Evolutionary conservation across 2,329 filamentous ascomycete genomes (phyloP).

Genomic region (Ceratocystis cubensis): DNA sequence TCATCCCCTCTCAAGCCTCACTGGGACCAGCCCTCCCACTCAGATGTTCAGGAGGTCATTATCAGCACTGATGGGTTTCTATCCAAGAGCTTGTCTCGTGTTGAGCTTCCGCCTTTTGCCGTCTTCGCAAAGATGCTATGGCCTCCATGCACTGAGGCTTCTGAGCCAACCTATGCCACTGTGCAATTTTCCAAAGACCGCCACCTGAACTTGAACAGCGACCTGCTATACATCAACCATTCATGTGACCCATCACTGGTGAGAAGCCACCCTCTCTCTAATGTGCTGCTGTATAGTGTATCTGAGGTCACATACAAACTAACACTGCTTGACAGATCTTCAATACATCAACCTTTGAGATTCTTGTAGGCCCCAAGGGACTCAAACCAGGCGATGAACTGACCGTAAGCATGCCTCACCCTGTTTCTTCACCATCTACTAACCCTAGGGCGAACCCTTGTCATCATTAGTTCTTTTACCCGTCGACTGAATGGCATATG

Average conservation of each 20-base stretch:
- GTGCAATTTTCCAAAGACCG: constrained; percentile 45
- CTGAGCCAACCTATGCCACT: constrained; percentile 48
- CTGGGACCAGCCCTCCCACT: constrained; percentile 50
- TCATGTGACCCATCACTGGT: constrained; percentile 54
- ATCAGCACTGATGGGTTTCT: constrained; percentile 42
- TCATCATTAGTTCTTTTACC: constrained; percentile 52
- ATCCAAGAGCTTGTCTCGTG: constrained; percentile 46
- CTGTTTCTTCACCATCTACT: neutral
- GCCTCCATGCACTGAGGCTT: constrained; percentile 46
- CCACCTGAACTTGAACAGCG: constrained; percentile 53
- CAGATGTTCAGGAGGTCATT: constrained; percentile 44
- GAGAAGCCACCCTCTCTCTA: constrained; percentile 25
- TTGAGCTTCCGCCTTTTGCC: constrained; percentile 46
- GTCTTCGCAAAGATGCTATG: constrained; percentile 55
- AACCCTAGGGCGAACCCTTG: neutral
- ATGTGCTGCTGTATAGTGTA: neutral
- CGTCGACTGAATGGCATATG: constrained; percentile 64
- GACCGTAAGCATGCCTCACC: constrained; percentile 32
- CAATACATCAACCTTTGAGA: constrained; percentile 43
- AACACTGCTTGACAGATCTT: constrained; percentile 39
- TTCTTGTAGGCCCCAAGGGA: constrained; percentile 46
- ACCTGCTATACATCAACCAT: constrained; percentile 56
- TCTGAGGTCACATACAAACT: neutral
- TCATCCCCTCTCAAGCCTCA: constrained; percentile 47
- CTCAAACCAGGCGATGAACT: constrained; percentile 45